Conservation (phyloP, 306 rosid genomes). For the Abrus precatorius region DNA sequence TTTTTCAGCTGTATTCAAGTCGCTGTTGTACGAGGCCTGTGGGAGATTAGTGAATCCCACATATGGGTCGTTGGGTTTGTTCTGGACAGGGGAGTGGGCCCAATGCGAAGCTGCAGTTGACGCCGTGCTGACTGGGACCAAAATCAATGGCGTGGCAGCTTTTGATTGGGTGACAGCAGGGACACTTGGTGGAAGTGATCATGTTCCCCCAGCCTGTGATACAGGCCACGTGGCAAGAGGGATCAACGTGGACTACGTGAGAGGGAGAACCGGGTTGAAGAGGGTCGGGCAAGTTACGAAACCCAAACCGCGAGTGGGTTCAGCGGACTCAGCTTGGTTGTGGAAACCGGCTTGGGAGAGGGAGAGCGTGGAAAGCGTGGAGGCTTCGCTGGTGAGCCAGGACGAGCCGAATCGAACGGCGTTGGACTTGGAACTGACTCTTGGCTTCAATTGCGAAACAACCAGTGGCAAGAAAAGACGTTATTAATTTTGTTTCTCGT, state of each 20-base stretch:
- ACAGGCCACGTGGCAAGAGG: slow-evolving; percentile 59
- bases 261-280: slow-evolving; percentile 52
- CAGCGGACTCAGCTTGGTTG: neutral
- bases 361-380: slow-evolving; percentile 28
- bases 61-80: slow-evolving; percentile 70
- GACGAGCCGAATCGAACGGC: neutral
- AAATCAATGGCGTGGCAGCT: slow-evolving; percentile 17
- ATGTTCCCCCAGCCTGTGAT: slow-evolving; percentile 39
- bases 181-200: neutral
- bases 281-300: slow-evolving; percentile 20
- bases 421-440: slow-evolving; percentile 56
- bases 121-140: slow-evolving; percentile 57
- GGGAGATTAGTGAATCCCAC: slow-evolving; percentile 77
- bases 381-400: slow-evolving; percentile 39
- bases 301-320: slow-evolving; percentile 27
- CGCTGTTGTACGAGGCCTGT: slow-evolving; percentile 73
- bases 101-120: slow-evolving; percentile 74
- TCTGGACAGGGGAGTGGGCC: slow-evolving; percentile 63
- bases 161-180: neutral
- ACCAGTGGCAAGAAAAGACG: neutral
- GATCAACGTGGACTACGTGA: neutral
- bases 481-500: neutral
- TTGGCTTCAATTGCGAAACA: slow-evolving; percentile 43
- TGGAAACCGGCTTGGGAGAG: slow-evolving; percentile 29
- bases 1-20: slow-evolving; percentile 64